Evolutionary conservation across 108 stramenopile genomes (phyloP).

Genomic region (Conticribra weissflogii): DNA sequence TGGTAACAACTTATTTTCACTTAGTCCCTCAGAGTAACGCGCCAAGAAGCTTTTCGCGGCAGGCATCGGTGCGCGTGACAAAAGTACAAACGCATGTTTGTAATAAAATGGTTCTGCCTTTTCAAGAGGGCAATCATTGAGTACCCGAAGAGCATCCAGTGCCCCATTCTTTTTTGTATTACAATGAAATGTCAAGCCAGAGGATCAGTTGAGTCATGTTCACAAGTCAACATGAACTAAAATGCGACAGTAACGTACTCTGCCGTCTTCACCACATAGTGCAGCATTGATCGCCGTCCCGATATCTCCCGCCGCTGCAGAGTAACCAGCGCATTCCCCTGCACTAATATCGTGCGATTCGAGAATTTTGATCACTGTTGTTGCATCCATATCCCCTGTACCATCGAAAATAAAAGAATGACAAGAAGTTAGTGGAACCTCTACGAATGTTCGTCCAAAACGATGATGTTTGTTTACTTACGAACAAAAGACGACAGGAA

Average conservation of each 20-base stretch:
- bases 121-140: conserved; percentile 81
- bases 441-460: not conserved
- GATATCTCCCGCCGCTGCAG: conserved; percentile 76
- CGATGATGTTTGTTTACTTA: conserved; percentile 81
- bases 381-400: conserved; percentile 72
- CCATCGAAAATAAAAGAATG: conserved; percentile 41
- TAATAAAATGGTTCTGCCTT: conserved; percentile 84
- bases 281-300: conserved; percentile 76
- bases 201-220: not conserved
- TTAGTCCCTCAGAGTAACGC: conserved; percentile 76
- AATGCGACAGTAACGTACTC: conserved; percentile 30
- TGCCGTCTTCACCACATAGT: conserved; percentile 58
- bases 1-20: conserved; percentile 74
- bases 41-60: conserved; percentile 75
- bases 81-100: conserved; percentile 63
- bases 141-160: conserved; percentile 65
- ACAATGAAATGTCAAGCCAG: not conserved
- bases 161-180: conserved; percentile 53
- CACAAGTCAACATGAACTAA: not conserved
- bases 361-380: conserved; percentile 74
- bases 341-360: conserved; percentile 83
- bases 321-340: conserved; percentile 72
- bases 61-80: conserved; percentile 73
- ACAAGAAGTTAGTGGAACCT: not conserved
- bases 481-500: conserved; percentile 76